Percentiles rank a stretch among this genome's conserved stretches.
These are phyloP conservation scores for Penicillium psychrofluorescens DNA, from an alignment of 495 filamentous ascomycete species.

Conservation along the genomic window DNA sequence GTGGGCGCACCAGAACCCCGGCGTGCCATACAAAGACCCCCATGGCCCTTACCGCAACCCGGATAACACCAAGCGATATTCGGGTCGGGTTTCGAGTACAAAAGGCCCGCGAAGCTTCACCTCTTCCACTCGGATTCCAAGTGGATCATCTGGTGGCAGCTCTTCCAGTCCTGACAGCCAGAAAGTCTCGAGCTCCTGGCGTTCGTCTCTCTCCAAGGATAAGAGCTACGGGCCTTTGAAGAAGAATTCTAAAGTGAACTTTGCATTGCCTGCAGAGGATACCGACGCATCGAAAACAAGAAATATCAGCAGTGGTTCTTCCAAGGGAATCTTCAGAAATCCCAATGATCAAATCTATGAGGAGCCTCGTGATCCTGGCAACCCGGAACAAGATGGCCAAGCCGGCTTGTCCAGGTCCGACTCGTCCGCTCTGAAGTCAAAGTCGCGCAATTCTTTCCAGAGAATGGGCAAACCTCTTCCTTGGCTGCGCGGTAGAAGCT, in stretches of 20 bases:
- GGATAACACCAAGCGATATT: slow-evolving; percentile 32
- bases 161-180: slow-evolving; percentile 19
- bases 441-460: slow-evolving; percentile 51
- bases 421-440: slow-evolving; percentile 45
- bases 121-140: slow-evolving; percentile 10
- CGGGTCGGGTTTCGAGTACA: slow-evolving; percentile 52
- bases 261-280: slow-evolving; percentile 28
- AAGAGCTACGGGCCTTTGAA: slow-evolving; percentile 9
- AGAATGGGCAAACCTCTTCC: slow-evolving; percentile 40
- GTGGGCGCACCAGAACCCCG: slow-evolving; percentile 71
- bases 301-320: slow-evolving; percentile 31
- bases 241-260: slow-evolving; percentile 37
- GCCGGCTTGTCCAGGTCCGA: slow-evolving; percentile 28
- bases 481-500: slow-evolving; percentile 20
- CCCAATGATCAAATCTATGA: slow-evolving; percentile 84
- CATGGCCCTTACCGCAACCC: slow-evolving; percentile 54
- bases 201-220: slow-evolving; percentile 9
- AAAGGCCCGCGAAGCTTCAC: slow-evolving; percentile 34
- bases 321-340: slow-evolving; percentile 41
- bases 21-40: slow-evolving; percentile 43
- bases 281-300: slow-evolving; percentile 20
- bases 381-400: slow-evolving; percentile 22
- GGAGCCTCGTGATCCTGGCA: slow-evolving; percentile 52
- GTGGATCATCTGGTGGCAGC: slow-evolving; percentile 11
- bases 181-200: background rate